phyloP scores from a whole-genome alignment of 805 yeast species.

The Nakazawaea siamensis region DNA sequence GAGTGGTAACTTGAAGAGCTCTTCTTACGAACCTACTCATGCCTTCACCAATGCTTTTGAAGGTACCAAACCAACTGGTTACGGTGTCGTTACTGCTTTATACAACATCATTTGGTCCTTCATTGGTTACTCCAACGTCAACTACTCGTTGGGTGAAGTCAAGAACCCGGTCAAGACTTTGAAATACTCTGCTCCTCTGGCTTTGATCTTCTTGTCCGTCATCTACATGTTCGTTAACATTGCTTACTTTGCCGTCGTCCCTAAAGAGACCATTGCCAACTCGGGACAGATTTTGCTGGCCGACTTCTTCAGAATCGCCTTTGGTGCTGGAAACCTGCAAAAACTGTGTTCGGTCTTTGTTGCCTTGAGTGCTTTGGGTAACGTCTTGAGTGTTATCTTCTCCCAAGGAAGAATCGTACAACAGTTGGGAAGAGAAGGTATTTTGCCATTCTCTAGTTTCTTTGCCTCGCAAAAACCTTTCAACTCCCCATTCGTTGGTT shows the following conservation, averaged over 20 bases:
- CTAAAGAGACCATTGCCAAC: slow-evolving; percentile 45
- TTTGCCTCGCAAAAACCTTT: slow-evolving; percentile 69
- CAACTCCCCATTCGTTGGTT: slow-evolving; percentile 64
- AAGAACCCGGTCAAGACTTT: slow-evolving; percentile 65
- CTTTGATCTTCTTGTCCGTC: slow-evolving; percentile 51
- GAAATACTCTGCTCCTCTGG: slow-evolving; percentile 67
- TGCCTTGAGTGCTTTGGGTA: slow-evolving; percentile 75
- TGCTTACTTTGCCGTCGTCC: slow-evolving; percentile 78
- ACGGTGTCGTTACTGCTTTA: slow-evolving; percentile 65
- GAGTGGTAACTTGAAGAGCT: slow-evolving; percentile 55
- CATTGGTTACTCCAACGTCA: slow-evolving; percentile 76
- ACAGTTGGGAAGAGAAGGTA: slow-evolving; percentile 77
- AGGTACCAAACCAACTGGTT: slow-evolving; percentile 31
- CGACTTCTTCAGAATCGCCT: slow-evolving; percentile 62
- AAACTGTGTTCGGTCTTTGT: slow-evolving; percentile 73
- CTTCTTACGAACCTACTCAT: slow-evolving; percentile 35
- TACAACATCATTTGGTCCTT: slow-evolving; percentile 83
- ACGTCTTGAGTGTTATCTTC: slow-evolving; percentile 71
- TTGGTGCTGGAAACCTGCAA: slow-evolving; percentile 54
- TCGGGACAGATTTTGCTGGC: slow-evolving; percentile 74
- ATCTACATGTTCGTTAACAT: slow-evolving; percentile 71
- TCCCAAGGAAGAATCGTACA: slow-evolving; percentile 79
- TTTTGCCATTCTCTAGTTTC: slow-evolving; percentile 63
- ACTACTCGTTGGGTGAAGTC: slow-evolving; percentile 75
- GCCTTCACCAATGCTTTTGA: slow-evolving; percentile 29